phyloP scores from a whole-genome alignment of 257 asterid genomes.

The Nicotiana benthamiana region DNA sequence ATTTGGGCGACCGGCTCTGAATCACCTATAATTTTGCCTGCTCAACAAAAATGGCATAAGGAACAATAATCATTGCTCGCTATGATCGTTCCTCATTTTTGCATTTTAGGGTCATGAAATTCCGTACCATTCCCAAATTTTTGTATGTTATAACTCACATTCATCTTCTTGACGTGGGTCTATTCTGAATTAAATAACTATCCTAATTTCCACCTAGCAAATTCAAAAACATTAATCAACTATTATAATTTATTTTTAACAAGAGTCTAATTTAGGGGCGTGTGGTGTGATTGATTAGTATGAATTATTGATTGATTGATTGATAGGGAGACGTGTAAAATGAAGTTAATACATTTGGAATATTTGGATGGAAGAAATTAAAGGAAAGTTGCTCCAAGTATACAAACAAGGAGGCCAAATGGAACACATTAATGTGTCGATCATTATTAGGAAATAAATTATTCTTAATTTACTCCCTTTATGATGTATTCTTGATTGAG shows the following conservation, averaged over 20 bases:
- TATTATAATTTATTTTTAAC: not conserved
- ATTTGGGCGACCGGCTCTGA: too few species aligned
- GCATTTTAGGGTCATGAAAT: too few species aligned
- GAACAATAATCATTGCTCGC: too few species aligned
- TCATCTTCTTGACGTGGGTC: not conserved
- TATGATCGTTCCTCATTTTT: too few species aligned
- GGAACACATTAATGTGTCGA: not conserved
- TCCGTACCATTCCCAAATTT: fast-evolving
- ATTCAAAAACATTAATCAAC: not conserved
- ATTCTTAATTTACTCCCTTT: not conserved
- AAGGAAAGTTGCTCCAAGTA: not conserved
- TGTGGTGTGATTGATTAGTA: not conserved
- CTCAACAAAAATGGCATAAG: too few species aligned
- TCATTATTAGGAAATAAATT: not conserved
- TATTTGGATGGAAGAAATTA: not conserved
- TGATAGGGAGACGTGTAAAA: not conserved
- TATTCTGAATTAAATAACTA: not conserved
- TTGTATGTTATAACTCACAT: too few species aligned
- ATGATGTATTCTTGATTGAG: not conserved
- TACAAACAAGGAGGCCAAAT: not conserved
- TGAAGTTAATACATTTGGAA: not conserved
- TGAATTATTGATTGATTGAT: not conserved
- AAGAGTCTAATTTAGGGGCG: not conserved
- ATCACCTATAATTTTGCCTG: too few species aligned
- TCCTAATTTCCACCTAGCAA: not conserved